Base-by-base conservation (phyloP, 2,329 filamentous ascomycete genomes). In the Xylariomycetidae sp. region DNA sequence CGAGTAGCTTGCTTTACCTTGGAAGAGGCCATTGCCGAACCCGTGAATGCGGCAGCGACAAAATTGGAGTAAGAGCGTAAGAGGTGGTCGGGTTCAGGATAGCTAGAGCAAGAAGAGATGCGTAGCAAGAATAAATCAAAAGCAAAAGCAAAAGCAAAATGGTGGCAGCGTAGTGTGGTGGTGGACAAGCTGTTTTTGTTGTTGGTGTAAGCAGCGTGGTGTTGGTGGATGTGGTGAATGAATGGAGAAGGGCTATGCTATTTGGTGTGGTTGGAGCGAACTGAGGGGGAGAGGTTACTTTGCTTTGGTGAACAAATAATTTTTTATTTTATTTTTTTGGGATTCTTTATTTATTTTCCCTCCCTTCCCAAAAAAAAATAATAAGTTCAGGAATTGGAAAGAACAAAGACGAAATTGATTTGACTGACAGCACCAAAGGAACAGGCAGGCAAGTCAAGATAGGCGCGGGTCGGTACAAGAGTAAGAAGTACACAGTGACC, bases 21-120 rank as follows among this genome's bases (percentile, higher is more conserved):
- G 58, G 74, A 77, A 56, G 73, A 78, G 59, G 74, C 73, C 74
- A 78, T 78, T 67, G 64, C 64, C 61, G 56, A 58, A 56, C 50
- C 51, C 45, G 42, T 50, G 48, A 28, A 48, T 36, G 35, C 41
- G 33, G 42, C 30, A 35, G 34, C 46, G 44, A 51, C 52, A 51
- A 46, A 46, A 50, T 28, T 23, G n/a, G 20, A n/a, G n/a, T n/a
- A n/a, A n/a, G n/a, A n/a, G n/a, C n/a, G n/a, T n/a, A n/a, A n/a
- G n/a, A n/a, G n/a, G n/a, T n/a, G n/a, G n/a, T n/a, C n/a, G n/a
- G n/a, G n/a, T n/a, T n/a, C n/a, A n/a, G n/a, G n/a, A n/a, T n/a
- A n/a, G n/a, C n/a, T n/a, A n/a, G 23, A 18, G 27, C 10, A 30
- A 30, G 7, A 17, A 16, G 5, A 17, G 16, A 18, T 16, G 16